Base-by-base conservation (phyloP, 495 filamentous ascomycete genomes). In the Penicillium ochrochloron region DNA sequence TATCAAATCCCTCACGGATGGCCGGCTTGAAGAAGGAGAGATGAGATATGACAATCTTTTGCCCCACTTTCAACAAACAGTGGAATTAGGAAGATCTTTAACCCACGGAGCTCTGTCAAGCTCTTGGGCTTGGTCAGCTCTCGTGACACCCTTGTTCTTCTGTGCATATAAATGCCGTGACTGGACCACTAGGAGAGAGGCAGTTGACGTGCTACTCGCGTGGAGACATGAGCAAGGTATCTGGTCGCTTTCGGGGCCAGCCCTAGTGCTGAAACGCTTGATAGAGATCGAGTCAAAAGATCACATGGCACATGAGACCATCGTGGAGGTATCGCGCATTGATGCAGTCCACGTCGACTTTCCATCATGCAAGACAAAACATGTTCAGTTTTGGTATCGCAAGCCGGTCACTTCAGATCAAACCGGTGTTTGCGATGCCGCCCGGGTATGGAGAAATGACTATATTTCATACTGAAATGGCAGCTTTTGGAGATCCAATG, bases 151-250 rank as follows among this genome's bases (percentile, higher is more conserved):
- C 2, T 56, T 71, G 11, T 66, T 64, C 31, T 59, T 69, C 31
- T 71, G 66, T 37, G 63, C 61, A 14, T 66, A 64, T 33, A 69
- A 64, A 54, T 71, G 69, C 54, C 69, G 66, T 14, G 63, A 71
- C 41, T 71, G 66, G 66, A 6, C 37, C 1, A 56, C 63, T 25
- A 42, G 69, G 27, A 50, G 58, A 19, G 63, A 69, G 42, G 63
- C 66, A 2, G 39, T 71, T 9, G 17, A 34, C n/a, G 25, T 71
- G 4, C 52, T 71, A 17, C 41, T 35, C 11, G 39, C 29, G 34
- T 65, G 59, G 42, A 34, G 29, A 1, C 23, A 44, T n/a, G 48
- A 64, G 12, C 56, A 63, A 63, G 67, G 67, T 1, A 60, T 61
- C 25, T 69, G 63, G 67, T 59, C 57, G n/a, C 61, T 34, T 10